phyloP scores from a whole-genome alignment of 306 rosid species.

The Malus sylvestris region DNA sequence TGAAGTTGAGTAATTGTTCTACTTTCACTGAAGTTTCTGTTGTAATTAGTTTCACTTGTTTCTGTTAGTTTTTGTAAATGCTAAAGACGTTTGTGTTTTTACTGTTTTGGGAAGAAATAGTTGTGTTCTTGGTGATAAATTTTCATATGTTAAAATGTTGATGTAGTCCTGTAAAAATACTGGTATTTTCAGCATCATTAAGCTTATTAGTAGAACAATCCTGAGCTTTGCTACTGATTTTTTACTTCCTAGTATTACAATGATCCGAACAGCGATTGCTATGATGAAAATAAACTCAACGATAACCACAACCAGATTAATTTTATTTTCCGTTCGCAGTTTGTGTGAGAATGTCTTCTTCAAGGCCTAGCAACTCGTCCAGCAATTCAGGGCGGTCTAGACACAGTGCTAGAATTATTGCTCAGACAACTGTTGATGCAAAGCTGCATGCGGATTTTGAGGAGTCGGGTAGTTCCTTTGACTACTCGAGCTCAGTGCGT shows the following conservation, averaged over 20 bases:
- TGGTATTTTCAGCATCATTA: not conserved
- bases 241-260: not conserved
- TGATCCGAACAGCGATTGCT: not conserved
- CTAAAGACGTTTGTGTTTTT: not conserved
- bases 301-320: not conserved
- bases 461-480: constrained; percentile 79
- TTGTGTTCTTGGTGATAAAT: not conserved
- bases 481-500: constrained; percentile 82
- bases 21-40: not conserved
- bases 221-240: not conserved
- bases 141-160: constrained; percentile 6
- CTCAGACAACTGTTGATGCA: constrained; percentile 91
- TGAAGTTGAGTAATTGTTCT: not conserved
- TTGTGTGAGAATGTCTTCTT: constrained; percentile 61
- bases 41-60: not conserved
- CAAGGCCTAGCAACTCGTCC: constrained; percentile 77
- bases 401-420: constrained; percentile 62
- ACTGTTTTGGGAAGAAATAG: not conserved
- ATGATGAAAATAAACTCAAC: not conserved
- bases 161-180: not conserved
- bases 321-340: constrained; percentile 18
- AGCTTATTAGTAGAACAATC: not conserved
- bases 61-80: not conserved
- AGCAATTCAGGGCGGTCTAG: constrained; percentile 74
- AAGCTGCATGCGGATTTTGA: constrained; percentile 84